Evolutionary conservation across 352 stramenopile genomes (phyloP).

Genomic region (Globisporangium splendens): DNA sequence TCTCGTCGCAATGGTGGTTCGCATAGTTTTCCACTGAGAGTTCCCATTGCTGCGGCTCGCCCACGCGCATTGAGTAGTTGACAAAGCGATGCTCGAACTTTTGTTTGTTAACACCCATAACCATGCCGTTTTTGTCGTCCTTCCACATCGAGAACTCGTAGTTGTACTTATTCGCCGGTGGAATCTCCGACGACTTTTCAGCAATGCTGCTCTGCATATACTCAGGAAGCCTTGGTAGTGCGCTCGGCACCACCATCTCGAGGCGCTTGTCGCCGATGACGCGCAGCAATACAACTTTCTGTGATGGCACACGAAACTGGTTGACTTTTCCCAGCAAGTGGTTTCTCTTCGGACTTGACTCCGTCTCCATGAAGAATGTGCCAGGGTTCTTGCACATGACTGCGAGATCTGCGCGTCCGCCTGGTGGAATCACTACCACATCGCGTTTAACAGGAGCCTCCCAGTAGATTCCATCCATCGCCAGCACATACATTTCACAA

Average conservation of each 20-base stretch:
- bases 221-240: conserved; percentile 41
- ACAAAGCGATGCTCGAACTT: conserved; percentile 34
- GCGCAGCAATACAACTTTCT: conserved; percentile 54
- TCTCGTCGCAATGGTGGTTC: conserved; percentile 32
- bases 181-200: conserved; percentile 16
- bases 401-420: conserved; percentile 59
- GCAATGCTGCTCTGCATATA: conserved; percentile 53
- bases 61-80: conserved; percentile 69
- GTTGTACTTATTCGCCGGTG: conserved; percentile 43
- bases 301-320: conserved; percentile 67
- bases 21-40: conserved; percentile 58
- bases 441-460: conserved; percentile 31
- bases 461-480: conserved; percentile 73
- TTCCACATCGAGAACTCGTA: conserved; percentile 80
- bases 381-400: conserved; percentile 43
- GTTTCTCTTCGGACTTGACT: conserved; percentile 53
- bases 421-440: conserved; percentile 62
- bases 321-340: conserved; percentile 53
- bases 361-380: conserved; percentile 64
- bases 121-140: conserved; percentile 28
- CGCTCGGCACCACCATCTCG: conserved; percentile 27
- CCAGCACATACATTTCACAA: conserved; percentile 56
- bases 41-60: conserved; percentile 67
- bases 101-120: conserved; percentile 65
- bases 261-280: conserved; percentile 23